Base-by-base conservation (phyloP, 306 rosid species). In the Purshia tridentata region DNA sequence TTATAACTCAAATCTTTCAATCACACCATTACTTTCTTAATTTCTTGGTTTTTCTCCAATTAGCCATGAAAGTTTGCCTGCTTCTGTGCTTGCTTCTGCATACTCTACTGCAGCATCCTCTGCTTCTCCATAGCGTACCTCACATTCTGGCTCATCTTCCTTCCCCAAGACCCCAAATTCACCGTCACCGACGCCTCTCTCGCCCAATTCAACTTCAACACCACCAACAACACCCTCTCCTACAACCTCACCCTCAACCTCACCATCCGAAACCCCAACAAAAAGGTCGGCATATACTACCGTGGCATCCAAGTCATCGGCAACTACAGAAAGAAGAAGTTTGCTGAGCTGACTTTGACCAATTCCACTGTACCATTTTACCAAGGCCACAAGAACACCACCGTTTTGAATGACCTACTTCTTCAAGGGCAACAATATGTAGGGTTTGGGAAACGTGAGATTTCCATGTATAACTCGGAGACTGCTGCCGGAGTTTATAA, bases 231-330 rank as follows among this genome's bases (percentile, higher is more conserved):
- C 74, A 77, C 65, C 59, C 81, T 75, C 39, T 74, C 16, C 70
- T 79, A 75, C 75, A 60, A 66, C 18, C 67, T 67, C 4, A 20
- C 69, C 3, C 44, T 78, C 44, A 46, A 65, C 76, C 35, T 82
- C 68, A 77, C 88, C 44, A 11, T 87, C 10, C 83, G 88, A 4
- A 89, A 89, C 79, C 89, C 96, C 0, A 91, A 89, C 85, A 84
- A 70, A 61, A 76, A 49, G 54, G 73, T 86, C 0, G 88, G 87
- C 0, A 40, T 91, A 23, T 76, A 84, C 78, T 87, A 77, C 65
- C 84, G 86, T 45, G 7, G 9, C 51, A 80, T 89, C 77, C 83
- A 83, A 64, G 86, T 81, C 22, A 51, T 67, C 0, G 76, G 90
- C 0, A 8, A 70, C 51, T 91, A 67, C 69, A 78, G 75, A n/a